A percentile compares a stretch with the other conserved stretches of the same genome.
These are phyloP conservation scores for Kwoniella pini DNA, from an alignment of 768 basidiomycete genomes.

Conservation along the genomic window DNA sequence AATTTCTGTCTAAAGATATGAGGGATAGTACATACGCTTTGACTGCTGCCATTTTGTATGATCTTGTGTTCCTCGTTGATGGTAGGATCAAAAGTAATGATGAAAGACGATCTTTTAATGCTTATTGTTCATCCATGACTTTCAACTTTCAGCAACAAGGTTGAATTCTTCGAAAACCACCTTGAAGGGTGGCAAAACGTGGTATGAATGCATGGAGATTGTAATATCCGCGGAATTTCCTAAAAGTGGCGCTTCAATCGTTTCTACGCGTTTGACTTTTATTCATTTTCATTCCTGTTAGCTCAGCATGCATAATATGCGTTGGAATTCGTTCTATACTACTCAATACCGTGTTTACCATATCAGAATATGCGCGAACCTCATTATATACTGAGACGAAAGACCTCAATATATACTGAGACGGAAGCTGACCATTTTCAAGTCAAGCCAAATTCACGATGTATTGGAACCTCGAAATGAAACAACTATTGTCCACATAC, in stretches of 20 bases:
- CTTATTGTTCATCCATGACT: not conserved
- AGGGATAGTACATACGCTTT: conserved; percentile 17
- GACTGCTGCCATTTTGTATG: conserved; percentile 24
- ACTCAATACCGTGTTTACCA: too few species aligned
- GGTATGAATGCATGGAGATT: not conserved
- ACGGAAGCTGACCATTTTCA: too few species aligned
- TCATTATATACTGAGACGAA: too few species aligned
- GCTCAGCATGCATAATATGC: too few species aligned
- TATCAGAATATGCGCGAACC: too few species aligned
- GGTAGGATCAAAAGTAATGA: not conserved
- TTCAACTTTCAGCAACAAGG: not conserved
- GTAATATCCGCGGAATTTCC: not conserved
- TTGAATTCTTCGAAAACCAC: not conserved
- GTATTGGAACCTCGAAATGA: too few species aligned
- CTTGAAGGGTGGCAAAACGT: conserved; percentile 2
- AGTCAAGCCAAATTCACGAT: too few species aligned
- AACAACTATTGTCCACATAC: too few species aligned
- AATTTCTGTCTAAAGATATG: not conserved
- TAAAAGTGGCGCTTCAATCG: not conserved
- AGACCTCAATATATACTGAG: too few species aligned
- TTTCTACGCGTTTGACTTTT: too few species aligned
- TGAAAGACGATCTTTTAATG: not conserved
- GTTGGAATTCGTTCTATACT: too few species aligned
- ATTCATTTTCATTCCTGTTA: too few species aligned
- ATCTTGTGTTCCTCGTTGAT: not conserved